A percentile compares a stretch with the other conserved stretches of the same genome.
phyloP scores from a whole-genome alignment of 768 basidiomycete genomes.

The Rhodotorula graminis region DNA sequence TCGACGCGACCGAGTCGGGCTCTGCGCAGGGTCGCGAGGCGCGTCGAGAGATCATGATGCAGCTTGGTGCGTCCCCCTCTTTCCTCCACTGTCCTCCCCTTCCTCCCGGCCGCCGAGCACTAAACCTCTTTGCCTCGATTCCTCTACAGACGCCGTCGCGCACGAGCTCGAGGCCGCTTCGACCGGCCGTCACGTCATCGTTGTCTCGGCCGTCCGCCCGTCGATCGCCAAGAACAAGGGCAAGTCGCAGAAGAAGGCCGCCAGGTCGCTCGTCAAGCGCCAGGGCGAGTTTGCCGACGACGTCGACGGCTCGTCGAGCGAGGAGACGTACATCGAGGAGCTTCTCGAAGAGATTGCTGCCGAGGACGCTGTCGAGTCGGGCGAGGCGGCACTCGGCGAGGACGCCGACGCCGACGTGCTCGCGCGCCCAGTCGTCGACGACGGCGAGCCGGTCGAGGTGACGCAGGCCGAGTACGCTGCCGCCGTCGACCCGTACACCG shows the following conservation, averaged over 20 bases:
- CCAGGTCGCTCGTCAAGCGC: background rate
- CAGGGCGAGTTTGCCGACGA: background rate
- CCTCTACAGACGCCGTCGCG: slow-evolving; percentile 2
- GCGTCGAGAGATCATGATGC: slow-evolving; percentile 2
- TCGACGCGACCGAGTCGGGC: background rate
- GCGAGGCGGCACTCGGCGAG: slow-evolving; percentile 1
- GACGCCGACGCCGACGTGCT: background rate
- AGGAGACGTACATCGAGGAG: slow-evolving; percentile 21
- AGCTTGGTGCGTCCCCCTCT: background rate
- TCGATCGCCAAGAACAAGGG: background rate
- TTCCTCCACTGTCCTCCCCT: background rate
- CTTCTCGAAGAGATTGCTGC: slow-evolving; percentile 28
- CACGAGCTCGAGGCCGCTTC: background rate
- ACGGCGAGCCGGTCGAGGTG: background rate
- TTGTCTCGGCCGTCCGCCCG: slow-evolving; percentile 21
- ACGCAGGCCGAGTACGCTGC: background rate
- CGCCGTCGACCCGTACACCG: background rate
- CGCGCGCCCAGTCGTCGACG: too few species aligned
- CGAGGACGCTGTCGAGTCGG: slow-evolving; percentile 2
- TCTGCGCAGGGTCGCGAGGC: background rate
- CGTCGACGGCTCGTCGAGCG: background rate
- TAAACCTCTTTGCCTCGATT: too few species aligned
- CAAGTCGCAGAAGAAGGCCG: too few species aligned
- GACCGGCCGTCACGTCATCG: slow-evolving; percentile 9
- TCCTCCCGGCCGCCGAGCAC: too few species aligned